phyloP scores from a whole-genome alignment of 2,329 filamentous ascomycete genomes.

The Exserohilum turcica region DNA sequence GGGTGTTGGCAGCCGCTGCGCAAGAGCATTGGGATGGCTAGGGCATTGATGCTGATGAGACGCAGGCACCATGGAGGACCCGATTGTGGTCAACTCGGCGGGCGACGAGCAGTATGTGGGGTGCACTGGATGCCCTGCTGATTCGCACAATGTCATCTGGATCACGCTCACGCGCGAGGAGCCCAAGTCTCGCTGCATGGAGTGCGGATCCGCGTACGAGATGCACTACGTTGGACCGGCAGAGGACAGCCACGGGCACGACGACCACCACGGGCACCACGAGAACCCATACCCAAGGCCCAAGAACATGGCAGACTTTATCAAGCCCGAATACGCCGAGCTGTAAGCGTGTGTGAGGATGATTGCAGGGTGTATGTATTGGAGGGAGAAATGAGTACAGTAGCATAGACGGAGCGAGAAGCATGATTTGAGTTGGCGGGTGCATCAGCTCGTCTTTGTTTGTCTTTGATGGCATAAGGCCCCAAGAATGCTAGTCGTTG shows the following conservation, averaged over 20 bases:
- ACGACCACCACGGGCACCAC: constrained; percentile 53
- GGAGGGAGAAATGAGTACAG: constrained; percentile 31
- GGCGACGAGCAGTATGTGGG: constrained; percentile 96
- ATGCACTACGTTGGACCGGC: constrained; percentile 92
- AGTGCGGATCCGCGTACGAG: constrained; percentile 97
- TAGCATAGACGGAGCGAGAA: constrained; percentile 43
- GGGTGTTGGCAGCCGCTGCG: neutral
- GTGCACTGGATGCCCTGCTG: constrained; percentile 91
- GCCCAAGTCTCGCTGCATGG: constrained; percentile 91
- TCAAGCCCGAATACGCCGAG: constrained; percentile 94
- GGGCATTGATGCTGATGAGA: constrained; percentile 25
- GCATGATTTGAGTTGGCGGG: constrained; percentile 18
- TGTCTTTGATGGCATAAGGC: neutral
- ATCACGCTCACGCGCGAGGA: constrained; percentile 86
- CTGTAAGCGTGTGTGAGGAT: constrained; percentile 28
- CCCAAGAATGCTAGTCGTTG: too few species aligned
- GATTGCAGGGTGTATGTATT: constrained; percentile 38
- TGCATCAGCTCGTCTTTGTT: neutral
- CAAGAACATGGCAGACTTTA: constrained; percentile 95
- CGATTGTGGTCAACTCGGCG: constrained; percentile 86
- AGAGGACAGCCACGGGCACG: constrained; percentile 71
- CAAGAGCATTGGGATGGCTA: neutral
- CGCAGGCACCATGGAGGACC: constrained; percentile 79
- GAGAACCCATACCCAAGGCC: constrained; percentile 66
- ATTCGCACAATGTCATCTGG: constrained; percentile 91